Conservation (phyloP, 768 basidiomycete species). For the Boletus pseudopeckii region DNA sequence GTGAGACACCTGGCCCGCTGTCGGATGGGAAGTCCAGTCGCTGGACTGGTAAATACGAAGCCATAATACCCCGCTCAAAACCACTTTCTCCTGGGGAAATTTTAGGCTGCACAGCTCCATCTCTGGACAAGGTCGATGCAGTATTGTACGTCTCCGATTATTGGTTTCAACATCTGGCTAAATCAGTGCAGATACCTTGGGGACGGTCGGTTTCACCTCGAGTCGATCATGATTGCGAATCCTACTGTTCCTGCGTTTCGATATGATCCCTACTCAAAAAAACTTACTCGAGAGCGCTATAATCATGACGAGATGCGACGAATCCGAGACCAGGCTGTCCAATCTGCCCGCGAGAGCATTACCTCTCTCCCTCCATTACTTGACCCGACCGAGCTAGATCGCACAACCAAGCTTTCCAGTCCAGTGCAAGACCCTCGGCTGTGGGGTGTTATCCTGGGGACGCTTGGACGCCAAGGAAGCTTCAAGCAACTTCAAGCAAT, state of each 20-base stretch:
- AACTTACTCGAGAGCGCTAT: constrained; percentile 89
- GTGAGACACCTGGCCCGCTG: not conserved
- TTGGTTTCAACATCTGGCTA: not conserved
- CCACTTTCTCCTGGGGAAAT: constrained; percentile 97
- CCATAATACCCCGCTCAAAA: constrained; percentile 78
- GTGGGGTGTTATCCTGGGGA: constrained; percentile 95
- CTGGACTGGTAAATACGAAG: constrained; percentile 68
- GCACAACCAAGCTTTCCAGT: constrained; percentile 15
- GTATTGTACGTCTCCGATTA: constrained; percentile 60
- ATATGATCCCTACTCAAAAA: constrained; percentile 98
- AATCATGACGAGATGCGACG: constrained; percentile 84
- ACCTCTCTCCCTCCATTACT: constrained; percentile 19
- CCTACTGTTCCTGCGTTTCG: constrained; percentile 92
- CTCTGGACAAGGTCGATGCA: constrained; percentile 76
- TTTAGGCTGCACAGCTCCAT: constrained; percentile 93
- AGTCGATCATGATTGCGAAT: constrained; percentile 99
- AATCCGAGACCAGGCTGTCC: constrained; percentile 71
- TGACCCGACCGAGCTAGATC: constrained; percentile 4
- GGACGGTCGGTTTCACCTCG: constrained; percentile 96
- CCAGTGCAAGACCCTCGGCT: constrained; percentile 27
- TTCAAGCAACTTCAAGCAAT: constrained; percentile 87
- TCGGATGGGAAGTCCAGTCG: constrained; percentile 17
- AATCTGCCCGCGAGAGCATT: constrained; percentile 66
- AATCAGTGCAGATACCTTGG: constrained; percentile 77
- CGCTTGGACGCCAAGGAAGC: constrained; percentile 91